Evolutionary conservation across 352 stramenopile genomes (phyloP).

Genomic region (Phytopythium kandeliae): DNA sequence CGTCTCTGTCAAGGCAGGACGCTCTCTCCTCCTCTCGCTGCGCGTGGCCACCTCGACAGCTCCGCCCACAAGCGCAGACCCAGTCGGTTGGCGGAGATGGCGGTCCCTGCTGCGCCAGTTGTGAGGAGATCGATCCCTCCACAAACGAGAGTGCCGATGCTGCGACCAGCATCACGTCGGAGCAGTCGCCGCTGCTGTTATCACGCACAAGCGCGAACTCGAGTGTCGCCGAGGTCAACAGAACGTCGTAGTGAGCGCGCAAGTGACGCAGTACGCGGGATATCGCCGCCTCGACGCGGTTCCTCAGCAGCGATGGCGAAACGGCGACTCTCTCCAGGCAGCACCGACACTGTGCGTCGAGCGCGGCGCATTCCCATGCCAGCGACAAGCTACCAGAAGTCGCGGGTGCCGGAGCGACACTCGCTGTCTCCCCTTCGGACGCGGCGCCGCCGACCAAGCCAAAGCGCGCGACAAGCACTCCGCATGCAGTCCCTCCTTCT

Average conservation of each 20-base stretch:
- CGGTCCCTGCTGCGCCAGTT: background rate
- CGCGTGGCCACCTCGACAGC: no score
- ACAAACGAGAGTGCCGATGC: background rate
- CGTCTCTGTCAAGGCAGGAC: background rate
- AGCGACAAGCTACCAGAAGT: background rate
- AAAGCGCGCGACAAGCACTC: slow-evolving; percentile 6
- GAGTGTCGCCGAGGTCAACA: slow-evolving; percentile 2
- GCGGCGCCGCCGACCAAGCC: background rate
- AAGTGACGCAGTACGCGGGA: background rate
- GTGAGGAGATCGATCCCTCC: background rate
- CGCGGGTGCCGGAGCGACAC: background rate
- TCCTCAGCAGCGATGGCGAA: background rate
- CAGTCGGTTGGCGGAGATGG: background rate
- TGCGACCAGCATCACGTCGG: background rate
- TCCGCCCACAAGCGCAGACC: background rate
- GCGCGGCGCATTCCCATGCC: background rate
- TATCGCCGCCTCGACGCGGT: slow-evolving; percentile 2
- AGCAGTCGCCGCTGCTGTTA: background rate
- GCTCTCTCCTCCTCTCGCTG: background rate
- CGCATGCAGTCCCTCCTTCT: no score
- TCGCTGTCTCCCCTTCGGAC: background rate
- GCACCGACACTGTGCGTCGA: background rate
- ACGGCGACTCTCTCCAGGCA: no score
- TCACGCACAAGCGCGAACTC: background rate
- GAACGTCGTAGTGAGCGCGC: background rate